Base-by-base conservation (phyloP, 768 basidiomycete genomes). In the Mycena maculata region DNA sequence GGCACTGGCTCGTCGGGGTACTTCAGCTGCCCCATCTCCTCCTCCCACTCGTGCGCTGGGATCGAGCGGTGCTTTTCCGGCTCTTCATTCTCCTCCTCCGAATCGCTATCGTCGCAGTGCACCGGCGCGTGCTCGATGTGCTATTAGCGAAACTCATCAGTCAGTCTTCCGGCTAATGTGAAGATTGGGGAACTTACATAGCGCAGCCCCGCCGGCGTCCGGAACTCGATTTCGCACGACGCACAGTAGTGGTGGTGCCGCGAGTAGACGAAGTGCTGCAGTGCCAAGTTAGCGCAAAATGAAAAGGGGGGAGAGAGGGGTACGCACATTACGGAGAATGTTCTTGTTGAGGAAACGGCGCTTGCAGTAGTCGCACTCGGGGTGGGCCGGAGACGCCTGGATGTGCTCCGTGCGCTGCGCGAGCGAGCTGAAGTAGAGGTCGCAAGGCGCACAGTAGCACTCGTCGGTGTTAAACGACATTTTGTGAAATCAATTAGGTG, bases 1-100 rank as follows among this genome's bases (percentile, higher is more conserved):
- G 77, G 71, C 33, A 72, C 45, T 13, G 67, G 65, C 72, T 74
- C 71, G 42, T 72, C 73, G 70, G 74, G 76, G 71, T 80, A 78
- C 71, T 69, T 57, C 25, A 52, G 54, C 41, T 39, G 44, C 25
- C 71, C 72, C 48, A 70, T 55, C 33, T 67, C 58, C n/a, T 72
- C 72, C 52, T 73, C 65, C 63, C 71, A 68, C n/a, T 67, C 71
- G 6, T 61, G 50, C 59, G 60, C 61, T 5, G 68, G 44, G 22
- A n/a, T 33, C 12, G 41, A 39, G 13, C 8, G 13, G 13, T 36
- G 13, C 33, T 36, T 13, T 36, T 36, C 33, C 4, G 31, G 31
- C 10, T 50, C 31, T 8, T 41, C 55, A 8, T 60, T 25, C 25
- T 39, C 71, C 15, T 63, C 68, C 13, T 73, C 71, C 13, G 63